Evolutionary conservation across 1,139 yeast genomes (phyloP).

Genomic region (Yamadazyma membranifaciens): DNA sequence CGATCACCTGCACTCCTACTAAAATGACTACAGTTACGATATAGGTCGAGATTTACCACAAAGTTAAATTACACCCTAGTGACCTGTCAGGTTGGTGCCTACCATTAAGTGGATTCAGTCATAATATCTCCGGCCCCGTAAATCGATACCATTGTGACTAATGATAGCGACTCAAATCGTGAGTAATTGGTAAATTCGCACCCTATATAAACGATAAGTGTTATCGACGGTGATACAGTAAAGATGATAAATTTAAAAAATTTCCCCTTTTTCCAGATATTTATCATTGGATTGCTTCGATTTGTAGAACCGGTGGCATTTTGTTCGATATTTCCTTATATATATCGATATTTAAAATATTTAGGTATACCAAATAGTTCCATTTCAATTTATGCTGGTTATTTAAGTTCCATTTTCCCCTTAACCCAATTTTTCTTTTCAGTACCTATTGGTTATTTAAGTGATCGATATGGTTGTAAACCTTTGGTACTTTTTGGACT

Average conservation of each 20-base stretch:
- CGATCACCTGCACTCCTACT: too few relatives aligned
- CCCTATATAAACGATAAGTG: too few relatives aligned
- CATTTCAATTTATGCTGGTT: conserved; percentile 56
- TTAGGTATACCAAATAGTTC: conserved; percentile 50
- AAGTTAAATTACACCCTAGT: too few relatives aligned
- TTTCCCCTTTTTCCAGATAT: conserved; percentile 5
- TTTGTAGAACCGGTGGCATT: conserved; percentile 59
- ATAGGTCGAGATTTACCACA: too few relatives aligned
- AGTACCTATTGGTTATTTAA: conserved; percentile 56
- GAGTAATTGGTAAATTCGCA: background rate
- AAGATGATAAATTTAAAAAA: conserved; percentile 5
- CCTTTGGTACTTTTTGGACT: conserved; percentile 50
- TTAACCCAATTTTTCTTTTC: conserved; percentile 52
- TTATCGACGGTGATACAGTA: too few relatives aligned
- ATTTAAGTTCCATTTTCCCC: conserved; percentile 55
- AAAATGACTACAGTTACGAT: too few relatives aligned
- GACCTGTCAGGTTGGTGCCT: too few relatives aligned
- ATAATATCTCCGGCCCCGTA: too few relatives aligned
- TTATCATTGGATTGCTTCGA: conserved; percentile 4
- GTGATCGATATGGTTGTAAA: conserved; percentile 56
- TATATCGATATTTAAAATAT: conserved; percentile 59
- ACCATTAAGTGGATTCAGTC: too few relatives aligned
- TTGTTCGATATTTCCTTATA: conserved; percentile 61
- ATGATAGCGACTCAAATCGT: too few relatives aligned
- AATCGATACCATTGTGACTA: too few relatives aligned